Percentiles rank a stretch among this genome's conserved stretches.
These are phyloP conservation scores for Metarhizium guizhouense DNA, from an alignment of 2,329 filamentous ascomycete genomes.

Conservation along the genomic window DNA sequence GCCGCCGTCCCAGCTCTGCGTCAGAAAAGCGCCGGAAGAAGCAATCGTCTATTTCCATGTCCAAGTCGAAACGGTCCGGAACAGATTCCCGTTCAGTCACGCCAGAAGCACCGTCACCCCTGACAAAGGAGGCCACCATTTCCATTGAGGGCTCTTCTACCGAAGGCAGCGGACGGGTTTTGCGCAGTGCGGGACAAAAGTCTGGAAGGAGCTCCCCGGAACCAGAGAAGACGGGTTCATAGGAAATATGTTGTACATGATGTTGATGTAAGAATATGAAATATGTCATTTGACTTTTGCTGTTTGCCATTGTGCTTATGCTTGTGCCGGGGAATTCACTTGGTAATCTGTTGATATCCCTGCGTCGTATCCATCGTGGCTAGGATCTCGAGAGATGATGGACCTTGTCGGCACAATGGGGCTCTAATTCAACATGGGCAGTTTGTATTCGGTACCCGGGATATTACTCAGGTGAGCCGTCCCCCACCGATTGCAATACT, in stretches of 20 bases:
- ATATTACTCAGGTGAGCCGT: no score
- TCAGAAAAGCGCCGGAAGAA: constrained; percentile 46
- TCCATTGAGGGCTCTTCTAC: constrained; percentile 13
- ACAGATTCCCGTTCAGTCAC: constrained; percentile 44
- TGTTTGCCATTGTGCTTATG: not conserved
- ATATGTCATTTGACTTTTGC: not conserved
- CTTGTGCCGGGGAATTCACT: no score
- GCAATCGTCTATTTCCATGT: constrained; percentile 25
- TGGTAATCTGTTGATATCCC: no score
- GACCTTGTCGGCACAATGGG: no score
- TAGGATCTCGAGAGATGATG: no score
- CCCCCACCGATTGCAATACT: no score
- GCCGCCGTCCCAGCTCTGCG: constrained; percentile 37
- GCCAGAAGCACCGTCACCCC: constrained; percentile 44
- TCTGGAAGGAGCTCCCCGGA: not conserved
- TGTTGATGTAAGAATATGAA: not conserved
- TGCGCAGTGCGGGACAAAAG: constrained; percentile 13
- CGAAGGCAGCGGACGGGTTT: constrained; percentile 12
- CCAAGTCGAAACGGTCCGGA: constrained; percentile 33
- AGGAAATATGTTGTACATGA: not conserved
- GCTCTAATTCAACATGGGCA: no score
- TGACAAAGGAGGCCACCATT: constrained; percentile 38
- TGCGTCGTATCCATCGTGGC: no score
- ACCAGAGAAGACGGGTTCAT: constrained; percentile 1
- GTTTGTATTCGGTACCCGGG: no score